Percentiles rank a stretch among this genome's conserved stretches.
Evolutionary conservation across 768 basidiomycete genomes (phyloP).

Genomic region (Lyophyllum decastes): DNA sequence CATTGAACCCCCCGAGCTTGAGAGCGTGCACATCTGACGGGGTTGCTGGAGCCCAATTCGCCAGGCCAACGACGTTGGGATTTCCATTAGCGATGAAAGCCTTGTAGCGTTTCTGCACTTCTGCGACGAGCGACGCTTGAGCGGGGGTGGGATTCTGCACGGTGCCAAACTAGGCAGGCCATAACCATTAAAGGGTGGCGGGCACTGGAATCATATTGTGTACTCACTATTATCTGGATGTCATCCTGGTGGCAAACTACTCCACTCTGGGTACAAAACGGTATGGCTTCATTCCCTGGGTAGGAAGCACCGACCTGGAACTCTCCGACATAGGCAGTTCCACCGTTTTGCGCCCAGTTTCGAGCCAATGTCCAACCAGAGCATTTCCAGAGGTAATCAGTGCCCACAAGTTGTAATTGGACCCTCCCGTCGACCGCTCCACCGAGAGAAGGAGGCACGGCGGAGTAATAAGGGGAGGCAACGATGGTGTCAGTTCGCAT

Average conservation of each 20-base stretch:
- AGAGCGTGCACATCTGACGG: conserved; percentile 55
- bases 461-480: conserved; percentile 48
- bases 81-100: conserved; percentile 63
- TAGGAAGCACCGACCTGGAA: conserved; percentile 72
- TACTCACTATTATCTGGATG: conserved; percentile 72
- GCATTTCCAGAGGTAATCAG: conserved; percentile 73
- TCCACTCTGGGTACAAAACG: conserved; percentile 58
- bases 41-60: conserved; percentile 57
- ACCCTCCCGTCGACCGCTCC: conserved; percentile 50
- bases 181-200: not conserved
- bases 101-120: conserved; percentile 71
- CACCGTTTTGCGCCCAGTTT: conserved; percentile 65
- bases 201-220: not conserved
- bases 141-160: conserved; percentile 51
- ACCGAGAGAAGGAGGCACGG: conserved; percentile 23
- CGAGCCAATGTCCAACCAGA: conserved; percentile 71
- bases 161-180: conserved; percentile 49
- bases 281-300: conserved; percentile 57
- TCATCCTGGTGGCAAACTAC: conserved; percentile 82
- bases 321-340: conserved; percentile 65
- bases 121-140: conserved; percentile 59
- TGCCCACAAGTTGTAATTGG: conserved; percentile 60
- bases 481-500: conserved; percentile 44
- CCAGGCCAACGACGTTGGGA: conserved; percentile 55
- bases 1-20: conserved; percentile 59